Evolutionary conservation across 2,329 filamentous ascomycete genomes (phyloP).

Genomic region (Clonostachys solani): DNA sequence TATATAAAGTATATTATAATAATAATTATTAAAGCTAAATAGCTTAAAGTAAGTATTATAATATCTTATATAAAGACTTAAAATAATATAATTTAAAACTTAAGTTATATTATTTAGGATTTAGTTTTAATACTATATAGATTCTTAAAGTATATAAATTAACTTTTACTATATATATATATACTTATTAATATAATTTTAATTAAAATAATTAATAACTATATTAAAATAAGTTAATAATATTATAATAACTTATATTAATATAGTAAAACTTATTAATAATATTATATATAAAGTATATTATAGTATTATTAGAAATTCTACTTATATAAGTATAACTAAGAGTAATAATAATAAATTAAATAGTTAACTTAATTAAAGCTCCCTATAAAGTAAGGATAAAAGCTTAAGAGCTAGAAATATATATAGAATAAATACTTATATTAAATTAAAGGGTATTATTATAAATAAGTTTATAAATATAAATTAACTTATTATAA

Average conservation of each 20-base stretch:
- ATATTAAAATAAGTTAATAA: too few relatives aligned
- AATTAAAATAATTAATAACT: background rate
- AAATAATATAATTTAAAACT: background rate
- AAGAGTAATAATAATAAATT: background rate
- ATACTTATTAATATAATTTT: background rate
- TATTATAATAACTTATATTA: too few relatives aligned
- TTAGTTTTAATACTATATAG: too few relatives aligned
- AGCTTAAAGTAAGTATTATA: background rate
- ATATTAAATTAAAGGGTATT: background rate
- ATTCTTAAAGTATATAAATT: too few relatives aligned
- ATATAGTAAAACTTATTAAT: background rate
- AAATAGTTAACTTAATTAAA: too few relatives aligned
- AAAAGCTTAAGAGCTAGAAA: background rate
- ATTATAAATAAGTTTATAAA: background rate
- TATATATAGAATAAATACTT: background rate
- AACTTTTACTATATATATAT: too few relatives aligned
- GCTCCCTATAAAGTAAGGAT: background rate
- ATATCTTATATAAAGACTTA: background rate
- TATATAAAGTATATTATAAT: background rate
- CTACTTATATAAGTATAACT: background rate
- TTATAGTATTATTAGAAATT: background rate
- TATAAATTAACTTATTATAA: background rate
- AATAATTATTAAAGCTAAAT: background rate
- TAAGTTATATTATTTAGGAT: background rate
- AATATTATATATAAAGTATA: background rate